Conservation (phyloP, 257 asterid species). For the Rubia yunnanensis region DNA sequence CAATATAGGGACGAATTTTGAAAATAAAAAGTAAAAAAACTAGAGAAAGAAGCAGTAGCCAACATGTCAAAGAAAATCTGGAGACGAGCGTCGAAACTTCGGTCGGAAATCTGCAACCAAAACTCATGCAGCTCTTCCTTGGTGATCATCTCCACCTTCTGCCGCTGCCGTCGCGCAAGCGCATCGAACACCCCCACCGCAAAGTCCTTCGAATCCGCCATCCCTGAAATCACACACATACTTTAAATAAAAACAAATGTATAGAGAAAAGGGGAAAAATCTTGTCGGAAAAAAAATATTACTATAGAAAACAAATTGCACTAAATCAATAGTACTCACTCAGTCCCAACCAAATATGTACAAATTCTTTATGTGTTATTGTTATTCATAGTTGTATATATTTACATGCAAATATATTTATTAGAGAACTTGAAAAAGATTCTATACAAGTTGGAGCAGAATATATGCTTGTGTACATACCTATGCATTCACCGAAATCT, state of each 20-base stretch:
- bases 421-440: too few relatives aligned
- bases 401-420: too few relatives aligned
- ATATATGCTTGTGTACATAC: conserved; percentile 18
- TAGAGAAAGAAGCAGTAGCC: conserved; percentile 1
- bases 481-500: conserved; percentile 89
- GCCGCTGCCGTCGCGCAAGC: conserved; percentile 61
- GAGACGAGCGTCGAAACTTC: conserved; percentile 86
- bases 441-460: too few relatives aligned
- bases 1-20: neutral
- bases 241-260: too few relatives aligned
- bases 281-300: neutral
- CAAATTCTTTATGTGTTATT: too few relatives aligned
- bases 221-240: conserved; percentile 31
- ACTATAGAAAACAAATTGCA: too few relatives aligned
- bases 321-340: too few relatives aligned
- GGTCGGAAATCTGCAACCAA: conserved; percentile 81
- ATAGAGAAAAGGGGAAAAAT: too few relatives aligned
- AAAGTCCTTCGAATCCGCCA: conserved; percentile 86
- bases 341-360: too few relatives aligned
- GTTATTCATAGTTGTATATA: too few relatives aligned
- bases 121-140: conserved; percentile 76
- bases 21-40: neutral
- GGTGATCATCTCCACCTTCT: conserved; percentile 43
- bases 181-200: conserved; percentile 84
- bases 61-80: conserved; percentile 96